Base-by-base conservation (phyloP, 352 stramenopile genomes). In the Ophiocytium majus region DNA sequence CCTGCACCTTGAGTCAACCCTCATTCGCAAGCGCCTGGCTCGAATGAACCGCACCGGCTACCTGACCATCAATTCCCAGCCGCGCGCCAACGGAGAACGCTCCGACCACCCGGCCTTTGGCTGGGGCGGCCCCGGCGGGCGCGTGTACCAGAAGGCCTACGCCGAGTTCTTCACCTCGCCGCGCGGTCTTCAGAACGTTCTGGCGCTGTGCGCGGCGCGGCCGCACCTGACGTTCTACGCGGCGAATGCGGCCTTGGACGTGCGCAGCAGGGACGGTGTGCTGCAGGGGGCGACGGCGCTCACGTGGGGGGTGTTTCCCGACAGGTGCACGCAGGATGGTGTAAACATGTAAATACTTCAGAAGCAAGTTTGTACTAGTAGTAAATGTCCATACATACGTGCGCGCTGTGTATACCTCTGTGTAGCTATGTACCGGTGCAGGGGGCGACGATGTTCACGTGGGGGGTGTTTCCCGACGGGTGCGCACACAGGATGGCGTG, bases 81-180 rank as follows among this genome's bases (percentile, higher is more conserved):
- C 93, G 23, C 79, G 91, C 50, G 92, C 95, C 10, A 98, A 99
- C 89, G 97, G 93, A 1, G 94, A 91, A 43, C 89, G 92, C 9
- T 98, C 94, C 34, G 92, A 95, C 71, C 93, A 99, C 92, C 92
- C 80, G 89, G 93, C 96, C 80, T 98, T 98, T 92, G 97, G 97
- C 49, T 99, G 97, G 97, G 97, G 97, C 84, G 96, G 96, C 10
- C 89, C 91, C 33, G 95, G 95, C 80, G 97, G 97, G 43, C 93
- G 93, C 74, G 96, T 99, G 50, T 99, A 99, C 91, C 97, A 99
- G 90, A 99, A 99, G 91, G 96, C 95, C 32, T 99, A 99, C 90
- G 94, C 98, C 83, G 97, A 99, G 91, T 99, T 95, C 90, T 99
- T 99, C 89, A 93, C 96, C 79, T 98, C 93, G 80, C 96, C 96